Conservation (phyloP, 371 early-diverging fungal genomes). For the Saksenaea oblongispora region DNA sequence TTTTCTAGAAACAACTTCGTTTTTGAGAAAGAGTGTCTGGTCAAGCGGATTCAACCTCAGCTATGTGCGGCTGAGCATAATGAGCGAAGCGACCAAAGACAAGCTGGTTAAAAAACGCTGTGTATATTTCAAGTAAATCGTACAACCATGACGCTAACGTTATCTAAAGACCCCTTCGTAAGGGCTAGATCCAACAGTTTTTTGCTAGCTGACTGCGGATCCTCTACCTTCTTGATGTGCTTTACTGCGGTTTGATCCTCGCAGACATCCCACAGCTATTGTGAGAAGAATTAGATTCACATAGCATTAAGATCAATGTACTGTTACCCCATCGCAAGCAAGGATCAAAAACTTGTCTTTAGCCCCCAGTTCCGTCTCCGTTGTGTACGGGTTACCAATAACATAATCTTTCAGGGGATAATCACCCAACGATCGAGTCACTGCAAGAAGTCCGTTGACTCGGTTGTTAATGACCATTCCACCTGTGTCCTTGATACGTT, state of each 20-base stretch:
- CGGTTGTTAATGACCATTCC: conserved; percentile 97
- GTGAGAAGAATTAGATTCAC: not conserved
- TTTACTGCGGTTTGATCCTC: conserved; percentile 93
- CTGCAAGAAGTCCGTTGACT: conserved; percentile 97
- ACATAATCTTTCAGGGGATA: conserved; percentile 94
- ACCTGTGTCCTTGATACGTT: conserved; percentile 88
- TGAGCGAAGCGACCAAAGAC: too few relatives aligned
- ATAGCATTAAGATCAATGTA: not conserved
- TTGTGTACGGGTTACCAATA: conserved; percentile 94
- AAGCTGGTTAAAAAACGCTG: not conserved
- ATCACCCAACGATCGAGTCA: conserved; percentile 95
- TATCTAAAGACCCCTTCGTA: conserved; percentile 90
- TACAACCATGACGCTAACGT: conserved; percentile 86
- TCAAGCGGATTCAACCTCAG: too few relatives aligned
- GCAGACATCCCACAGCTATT: conserved; percentile 96
- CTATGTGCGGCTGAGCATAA: too few relatives aligned
- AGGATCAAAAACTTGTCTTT: conserved; percentile 87
- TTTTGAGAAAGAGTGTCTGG: too few relatives aligned
- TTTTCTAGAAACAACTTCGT: too few relatives aligned
- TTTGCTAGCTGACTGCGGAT: conserved; percentile 84
- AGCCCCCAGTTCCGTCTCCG: conserved; percentile 77
- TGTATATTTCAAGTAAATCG: conserved; percentile 16
- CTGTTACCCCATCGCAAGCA: conserved; percentile 96
- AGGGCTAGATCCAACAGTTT: conserved; percentile 86
- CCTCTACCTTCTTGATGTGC: conserved; percentile 71